Percentiles rank a stretch among this genome's conserved stretches.
These are phyloP conservation scores for Penicillium simplicissimum DNA, from an alignment of 495 filamentous ascomycete species.

Conservation along the genomic window DNA sequence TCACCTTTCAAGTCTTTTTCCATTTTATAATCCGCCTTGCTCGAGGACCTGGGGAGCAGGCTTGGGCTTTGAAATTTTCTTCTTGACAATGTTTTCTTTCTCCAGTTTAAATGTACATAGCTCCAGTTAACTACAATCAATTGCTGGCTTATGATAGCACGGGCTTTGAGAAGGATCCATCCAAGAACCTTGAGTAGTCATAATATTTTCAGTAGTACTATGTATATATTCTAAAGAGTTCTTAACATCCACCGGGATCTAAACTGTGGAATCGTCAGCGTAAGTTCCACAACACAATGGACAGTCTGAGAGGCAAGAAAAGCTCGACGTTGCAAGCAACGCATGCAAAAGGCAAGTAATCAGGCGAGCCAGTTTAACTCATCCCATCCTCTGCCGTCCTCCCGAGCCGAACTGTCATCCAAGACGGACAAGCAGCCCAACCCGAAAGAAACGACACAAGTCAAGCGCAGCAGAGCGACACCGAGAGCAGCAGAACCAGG, in stretches of 20 bases:
- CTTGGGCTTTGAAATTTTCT: conserved; percentile 9
- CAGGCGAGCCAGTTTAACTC: conserved; percentile 69
- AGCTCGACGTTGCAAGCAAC: conserved; percentile 13
- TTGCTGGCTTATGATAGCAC: conserved; percentile 2
- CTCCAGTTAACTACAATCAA: conserved; percentile 15
- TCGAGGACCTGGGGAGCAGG: conserved; percentile 4
- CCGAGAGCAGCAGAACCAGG: conserved; percentile 22
- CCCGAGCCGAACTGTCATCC: conserved; percentile 44
- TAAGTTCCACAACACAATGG: conserved; percentile 5
- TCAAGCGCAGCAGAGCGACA: conserved; percentile 50
- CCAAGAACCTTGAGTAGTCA: neutral
- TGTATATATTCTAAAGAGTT: neutral
- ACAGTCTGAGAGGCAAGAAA: conserved; percentile 3
- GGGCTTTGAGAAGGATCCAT: neutral
- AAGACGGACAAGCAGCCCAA: conserved; percentile 54
- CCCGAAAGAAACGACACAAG: conserved; percentile 39
- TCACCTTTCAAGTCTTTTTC: neutral
- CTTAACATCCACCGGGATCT: neutral
- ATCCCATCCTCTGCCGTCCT: conserved; percentile 56
- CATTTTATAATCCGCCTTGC: conserved; percentile 1
- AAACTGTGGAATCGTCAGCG: conserved; percentile 21
- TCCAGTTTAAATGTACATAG: conserved; percentile 17
- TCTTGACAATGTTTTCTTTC: conserved; percentile 8
- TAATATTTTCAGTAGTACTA: neutral
- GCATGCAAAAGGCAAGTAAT: conserved; percentile 32